Base-by-base conservation (phyloP, 2,329 filamentous ascomycete species). In the Scopulariopsis brevicaulis region DNA sequence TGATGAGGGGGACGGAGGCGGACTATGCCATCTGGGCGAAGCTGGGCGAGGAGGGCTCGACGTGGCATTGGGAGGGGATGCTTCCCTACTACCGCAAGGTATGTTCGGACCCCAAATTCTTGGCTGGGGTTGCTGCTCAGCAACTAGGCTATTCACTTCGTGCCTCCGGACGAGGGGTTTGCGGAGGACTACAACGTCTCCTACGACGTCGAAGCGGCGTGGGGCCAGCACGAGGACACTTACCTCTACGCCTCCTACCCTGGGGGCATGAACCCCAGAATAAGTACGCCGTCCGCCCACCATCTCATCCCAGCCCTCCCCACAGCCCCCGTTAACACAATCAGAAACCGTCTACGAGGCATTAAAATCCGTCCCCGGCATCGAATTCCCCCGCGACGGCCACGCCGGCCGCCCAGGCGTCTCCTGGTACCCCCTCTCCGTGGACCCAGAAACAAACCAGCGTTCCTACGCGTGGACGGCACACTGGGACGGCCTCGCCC, bases 1-100 rank as follows among this genome's bases (percentile, higher is more conserved):
- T 68, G 6, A 65, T 71, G 51, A 63, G 71, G 22, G 65, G 67
- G 0, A 66, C 69, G 1, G 63, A 60, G 3, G 66, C 69, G 4
- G 65, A 70, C 11, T 68, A 64, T 53, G 57, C 63, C 2, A 60
- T 56, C 40, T 69, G 67, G 67, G 67, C 66, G 0, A 57, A 66
- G 3, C 58, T 62, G 2, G 65, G 68, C 11, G 64, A 64, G 6
- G 65, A 68, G n/a, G 65, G 66, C 15, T 63, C 63, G 53, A 58
- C 37, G 5, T 57, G 55, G 58, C 59, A 53, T 55, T 67, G 62
- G 59, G 59, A 65, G 1, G 61, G 65, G 6, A 63, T 70, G 20
- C 25, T 68, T 34, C 59, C 62, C 28, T 66, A 64, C 53, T 69
- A 65, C 61, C 59, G 66, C 46, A 63, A 60, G 50, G 56, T 28